These are phyloP conservation scores for Metschnikowia koreensis DNA, from an alignment of 805 yeast species.

Conservation along the genomic window DNA sequence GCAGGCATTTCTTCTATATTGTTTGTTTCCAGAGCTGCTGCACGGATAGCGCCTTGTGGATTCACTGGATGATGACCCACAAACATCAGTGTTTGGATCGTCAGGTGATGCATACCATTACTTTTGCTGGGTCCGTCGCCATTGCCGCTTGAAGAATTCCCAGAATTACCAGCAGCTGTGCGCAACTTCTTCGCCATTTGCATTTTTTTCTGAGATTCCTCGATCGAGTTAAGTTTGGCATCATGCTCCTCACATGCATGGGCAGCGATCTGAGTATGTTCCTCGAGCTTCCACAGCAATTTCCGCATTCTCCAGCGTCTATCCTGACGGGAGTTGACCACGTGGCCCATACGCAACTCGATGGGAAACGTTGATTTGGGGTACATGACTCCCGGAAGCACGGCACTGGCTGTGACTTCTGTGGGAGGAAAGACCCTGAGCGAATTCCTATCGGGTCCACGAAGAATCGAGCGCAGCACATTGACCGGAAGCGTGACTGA, in stretches of 20 bases:
- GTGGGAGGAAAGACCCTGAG: slow-evolving; percentile 95
- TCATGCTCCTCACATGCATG: slow-evolving; percentile 58
- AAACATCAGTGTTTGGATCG: slow-evolving; percentile 18
- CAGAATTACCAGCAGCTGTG: slow-evolving; percentile 6
- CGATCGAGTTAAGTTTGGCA: slow-evolving; percentile 45
- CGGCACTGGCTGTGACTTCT: slow-evolving; percentile 80
- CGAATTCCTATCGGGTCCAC: slow-evolving; percentile 84
- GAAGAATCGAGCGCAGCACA: slow-evolving; percentile 70
- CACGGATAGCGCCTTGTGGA: slow-evolving; percentile 11
- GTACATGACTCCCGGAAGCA: slow-evolving; percentile 82
- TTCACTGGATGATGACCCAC: slow-evolving; percentile 16
- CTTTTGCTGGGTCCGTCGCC: slow-evolving; percentile 12
- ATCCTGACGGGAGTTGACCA: slow-evolving; percentile 48
- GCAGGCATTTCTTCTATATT: neutral
- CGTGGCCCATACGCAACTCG: slow-evolving; percentile 77
- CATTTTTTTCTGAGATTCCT: slow-evolving; percentile 32
- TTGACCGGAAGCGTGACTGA: slow-evolving; percentile 61
- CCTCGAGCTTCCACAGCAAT: slow-evolving; percentile 86
- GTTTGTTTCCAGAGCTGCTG: slow-evolving; percentile 4
- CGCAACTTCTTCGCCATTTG: slow-evolving; percentile 14
- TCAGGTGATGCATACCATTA: slow-evolving; percentile 20
- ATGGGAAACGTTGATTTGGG: slow-evolving; percentile 85
- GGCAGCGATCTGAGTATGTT: slow-evolving; percentile 62
- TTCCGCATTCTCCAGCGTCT: slow-evolving; percentile 91
- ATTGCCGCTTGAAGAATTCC: slow-evolving; percentile 4